phyloP scores from a whole-genome alignment of 331 rosid genomes.

The Acacia pycnantha region DNA sequence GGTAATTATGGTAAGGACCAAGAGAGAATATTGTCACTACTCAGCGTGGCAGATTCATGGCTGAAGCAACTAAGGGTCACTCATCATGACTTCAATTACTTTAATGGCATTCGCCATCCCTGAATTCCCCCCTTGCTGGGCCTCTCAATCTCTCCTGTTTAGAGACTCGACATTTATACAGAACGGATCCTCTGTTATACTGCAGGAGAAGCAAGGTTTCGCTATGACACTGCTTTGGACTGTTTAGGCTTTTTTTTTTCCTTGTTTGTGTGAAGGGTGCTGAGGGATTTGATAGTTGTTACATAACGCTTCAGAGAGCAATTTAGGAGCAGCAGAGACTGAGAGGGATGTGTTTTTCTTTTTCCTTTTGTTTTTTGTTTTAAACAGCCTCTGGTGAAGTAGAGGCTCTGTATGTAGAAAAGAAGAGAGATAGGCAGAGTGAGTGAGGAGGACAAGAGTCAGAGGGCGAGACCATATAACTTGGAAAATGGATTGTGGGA shows the following conservation, averaged over 20 bases:
- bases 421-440: conserved; percentile 4
- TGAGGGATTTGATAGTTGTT: not conserved
- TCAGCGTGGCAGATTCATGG: conserved; percentile 97
- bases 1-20: conserved; percentile 88
- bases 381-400: not conserved
- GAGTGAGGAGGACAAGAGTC: not conserved
- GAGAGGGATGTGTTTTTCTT: not conserved
- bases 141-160: not conserved
- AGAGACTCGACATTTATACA: not conserved
- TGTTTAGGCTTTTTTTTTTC: not conserved
- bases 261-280: not conserved
- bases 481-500: conserved; percentile 32
- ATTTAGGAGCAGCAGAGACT: not conserved
- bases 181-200: not conserved
- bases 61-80: conserved; percentile 91
- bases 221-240: not conserved
- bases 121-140: conserved; percentile 12
- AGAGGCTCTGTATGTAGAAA: conserved; percentile 34
- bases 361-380: not conserved
- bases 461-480: not conserved
- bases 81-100: conserved; percentile 93
- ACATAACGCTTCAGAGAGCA: not conserved
- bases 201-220: not conserved
- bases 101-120: conserved; percentile 61
- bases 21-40: conserved; percentile 64